A percentile compares a stretch with the other conserved stretches of the same genome.
Evolutionary conservation across 73 alveolate genomes (phyloP).

Genomic region (Paramecium biaurelia): DNA sequence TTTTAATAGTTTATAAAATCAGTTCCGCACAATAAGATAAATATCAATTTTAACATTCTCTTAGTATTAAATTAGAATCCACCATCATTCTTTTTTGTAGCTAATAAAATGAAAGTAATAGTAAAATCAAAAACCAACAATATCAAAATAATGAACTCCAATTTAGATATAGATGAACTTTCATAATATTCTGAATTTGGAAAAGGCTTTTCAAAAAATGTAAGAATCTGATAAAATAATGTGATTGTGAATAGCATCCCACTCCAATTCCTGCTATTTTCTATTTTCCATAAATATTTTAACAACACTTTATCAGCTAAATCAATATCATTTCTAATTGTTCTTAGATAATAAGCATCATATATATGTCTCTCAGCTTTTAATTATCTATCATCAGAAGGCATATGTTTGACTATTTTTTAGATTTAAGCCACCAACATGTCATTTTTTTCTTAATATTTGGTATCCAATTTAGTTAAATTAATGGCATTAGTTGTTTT

Average conservation of each 20-base stretch:
- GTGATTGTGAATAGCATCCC: background rate
- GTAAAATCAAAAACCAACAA: background rate
- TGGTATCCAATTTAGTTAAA: background rate
- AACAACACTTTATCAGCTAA: background rate
- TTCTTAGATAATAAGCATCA: constrained; percentile 46
- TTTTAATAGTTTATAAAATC: background rate
- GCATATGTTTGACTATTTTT: constrained; percentile 4
- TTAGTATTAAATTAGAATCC: background rate
- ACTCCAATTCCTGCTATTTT: background rate
- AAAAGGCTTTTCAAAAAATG: constrained; percentile 23
- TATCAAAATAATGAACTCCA: background rate
- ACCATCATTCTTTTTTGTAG: background rate
- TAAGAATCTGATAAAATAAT: background rate
- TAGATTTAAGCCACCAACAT: background rate
- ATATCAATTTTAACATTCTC: background rate
- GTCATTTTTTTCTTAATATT: background rate
- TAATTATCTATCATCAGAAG: background rate
- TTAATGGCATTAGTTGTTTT: background rate
- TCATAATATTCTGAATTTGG: background rate
- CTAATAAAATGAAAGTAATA: background rate
- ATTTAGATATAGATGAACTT: background rate
- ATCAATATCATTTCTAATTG: constrained; percentile 41
- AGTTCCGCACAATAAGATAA: background rate
- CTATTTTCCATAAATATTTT: background rate
- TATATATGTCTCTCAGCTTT: constrained; percentile 50